These are phyloP conservation scores for Xylaria sp. DNA, from an alignment of 2,329 filamentous ascomycete species.

Conservation along the genomic window DNA sequence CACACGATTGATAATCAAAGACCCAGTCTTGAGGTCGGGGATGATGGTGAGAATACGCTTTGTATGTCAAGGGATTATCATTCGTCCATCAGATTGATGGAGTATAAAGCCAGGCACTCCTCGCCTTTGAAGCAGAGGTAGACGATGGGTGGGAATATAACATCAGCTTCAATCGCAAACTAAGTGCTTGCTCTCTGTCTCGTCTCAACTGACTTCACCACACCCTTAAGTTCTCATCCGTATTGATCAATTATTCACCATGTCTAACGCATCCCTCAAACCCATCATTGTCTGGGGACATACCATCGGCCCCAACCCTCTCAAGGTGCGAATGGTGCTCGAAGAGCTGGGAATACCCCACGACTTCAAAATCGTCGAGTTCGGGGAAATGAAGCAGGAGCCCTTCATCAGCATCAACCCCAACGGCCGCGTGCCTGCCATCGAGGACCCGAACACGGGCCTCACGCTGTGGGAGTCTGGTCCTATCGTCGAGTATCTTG, in stretches of 20 bases:
- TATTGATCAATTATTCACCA: neutral
- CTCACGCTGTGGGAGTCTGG: constrained; percentile 42
- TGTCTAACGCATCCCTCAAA: constrained; percentile 42
- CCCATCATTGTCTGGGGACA: constrained; percentile 48
- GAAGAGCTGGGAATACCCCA: constrained; percentile 49
- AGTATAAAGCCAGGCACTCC: constrained; percentile 27
- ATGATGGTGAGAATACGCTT: neutral
- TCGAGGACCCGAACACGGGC: constrained; percentile 41
- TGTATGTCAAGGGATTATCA: neutral
- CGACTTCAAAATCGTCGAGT: constrained; percentile 36
- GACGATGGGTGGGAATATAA: neutral
- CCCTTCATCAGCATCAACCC: constrained; percentile 37
- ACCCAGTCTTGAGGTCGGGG: neutral
- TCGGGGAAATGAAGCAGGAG: constrained; percentile 35
- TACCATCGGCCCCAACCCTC: constrained; percentile 46
- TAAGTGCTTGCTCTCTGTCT: neutral
- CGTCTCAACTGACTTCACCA: neutral
- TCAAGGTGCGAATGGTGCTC: constrained; percentile 48
- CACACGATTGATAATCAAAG: neutral
- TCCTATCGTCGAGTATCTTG: constrained; percentile 40
- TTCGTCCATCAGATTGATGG: neutral
- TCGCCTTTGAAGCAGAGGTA: neutral
- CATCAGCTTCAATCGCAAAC: neutral
- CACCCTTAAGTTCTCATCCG: neutral
- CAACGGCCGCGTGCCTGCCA: constrained; percentile 40